Percentiles rank a stretch among this genome's conserved stretches.
Conservation (phyloP, 352 stramenopile genomes). For the Globisporangium sylvaticum region DNA sequence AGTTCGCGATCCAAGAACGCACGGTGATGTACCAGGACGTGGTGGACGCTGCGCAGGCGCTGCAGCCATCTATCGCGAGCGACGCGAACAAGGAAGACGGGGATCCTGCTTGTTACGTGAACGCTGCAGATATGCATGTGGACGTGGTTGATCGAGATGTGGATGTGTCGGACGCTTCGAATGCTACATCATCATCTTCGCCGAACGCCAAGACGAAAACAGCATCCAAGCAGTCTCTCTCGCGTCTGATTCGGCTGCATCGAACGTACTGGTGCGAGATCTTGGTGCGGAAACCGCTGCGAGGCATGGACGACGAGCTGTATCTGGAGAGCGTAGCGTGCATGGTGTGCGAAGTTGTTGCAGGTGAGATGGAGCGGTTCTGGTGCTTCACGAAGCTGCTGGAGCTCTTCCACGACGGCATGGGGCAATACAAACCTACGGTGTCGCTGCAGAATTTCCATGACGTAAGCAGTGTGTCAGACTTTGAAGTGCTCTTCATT, state of each 20-base stretch:
- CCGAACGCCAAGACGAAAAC: neutral
- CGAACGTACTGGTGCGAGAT: constrained; percentile 43
- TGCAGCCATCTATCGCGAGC: constrained; percentile 21
- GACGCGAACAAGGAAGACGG: neutral
- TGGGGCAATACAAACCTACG: constrained; percentile 39
- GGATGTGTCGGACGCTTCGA: neutral
- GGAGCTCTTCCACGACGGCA: constrained; percentile 49
- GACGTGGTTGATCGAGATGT: neutral
- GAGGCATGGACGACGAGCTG: constrained; percentile 35
- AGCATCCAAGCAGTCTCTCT: constrained; percentile 1
- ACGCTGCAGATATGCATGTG: neutral
- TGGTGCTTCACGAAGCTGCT: constrained; percentile 68
- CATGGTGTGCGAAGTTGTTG: constrained; percentile 39
- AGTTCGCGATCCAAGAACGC: constrained; percentile 47
- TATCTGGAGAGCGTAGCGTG: constrained; percentile 34
- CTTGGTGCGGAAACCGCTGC: constrained; percentile 21
- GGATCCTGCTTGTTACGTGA: constrained; percentile 3
- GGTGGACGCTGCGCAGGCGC: constrained; percentile 38
- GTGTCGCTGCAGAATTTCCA: constrained; percentile 34
- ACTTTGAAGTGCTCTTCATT: constrained; percentile 65
- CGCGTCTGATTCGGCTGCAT: constrained; percentile 34
- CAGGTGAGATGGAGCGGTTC: constrained; percentile 47
- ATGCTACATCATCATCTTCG: neutral
- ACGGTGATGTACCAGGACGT: constrained; percentile 66
- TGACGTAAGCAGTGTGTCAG: constrained; percentile 29